phyloP scores from a whole-genome alignment of 306 rosid genomes.

The Medicago lupulina region DNA sequence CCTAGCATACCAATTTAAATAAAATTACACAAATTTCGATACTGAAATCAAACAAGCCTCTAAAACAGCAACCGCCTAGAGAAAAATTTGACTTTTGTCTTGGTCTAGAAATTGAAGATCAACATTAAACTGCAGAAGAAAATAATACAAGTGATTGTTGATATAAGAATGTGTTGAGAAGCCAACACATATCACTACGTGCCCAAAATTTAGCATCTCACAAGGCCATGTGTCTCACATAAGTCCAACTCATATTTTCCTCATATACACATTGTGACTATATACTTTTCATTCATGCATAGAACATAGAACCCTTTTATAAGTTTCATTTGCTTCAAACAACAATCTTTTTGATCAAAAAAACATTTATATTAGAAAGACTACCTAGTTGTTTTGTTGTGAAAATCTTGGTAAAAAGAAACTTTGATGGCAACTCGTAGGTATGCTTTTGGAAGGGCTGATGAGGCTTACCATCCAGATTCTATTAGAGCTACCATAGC shows the following conservation, averaged over 20 bases:
- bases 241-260: conserved; percentile 34
- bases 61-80: conserved; percentile 36
- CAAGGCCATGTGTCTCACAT: conserved; percentile 59
- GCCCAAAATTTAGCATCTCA: conserved; percentile 45
- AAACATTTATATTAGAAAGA: conserved; percentile 18
- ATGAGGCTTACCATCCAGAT: conserved; percentile 94
- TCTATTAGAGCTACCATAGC: conserved; percentile 89
- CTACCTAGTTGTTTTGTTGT: neutral
- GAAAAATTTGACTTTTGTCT: conserved; percentile 37
- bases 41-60: conserved; percentile 10
- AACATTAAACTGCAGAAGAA: conserved; percentile 14
- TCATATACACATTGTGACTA: conserved; percentile 49
- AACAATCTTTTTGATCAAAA: neutral
- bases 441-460: conserved; percentile 80
- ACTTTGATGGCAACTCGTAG: conserved; percentile 64
- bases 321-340: conserved; percentile 14
- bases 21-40: conserved; percentile 27
- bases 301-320: conserved; percentile 41
- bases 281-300: conserved; percentile 77
- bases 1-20: no score
- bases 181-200: conserved; percentile 52
- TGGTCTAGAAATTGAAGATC: conserved; percentile 27
- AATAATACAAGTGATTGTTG: conserved; percentile 12
- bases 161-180: conserved; percentile 6
- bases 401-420: neutral